phyloP scores from a whole-genome alignment of 1,139 yeast genomes.

The Sugiyamaella neomexicana region DNA sequence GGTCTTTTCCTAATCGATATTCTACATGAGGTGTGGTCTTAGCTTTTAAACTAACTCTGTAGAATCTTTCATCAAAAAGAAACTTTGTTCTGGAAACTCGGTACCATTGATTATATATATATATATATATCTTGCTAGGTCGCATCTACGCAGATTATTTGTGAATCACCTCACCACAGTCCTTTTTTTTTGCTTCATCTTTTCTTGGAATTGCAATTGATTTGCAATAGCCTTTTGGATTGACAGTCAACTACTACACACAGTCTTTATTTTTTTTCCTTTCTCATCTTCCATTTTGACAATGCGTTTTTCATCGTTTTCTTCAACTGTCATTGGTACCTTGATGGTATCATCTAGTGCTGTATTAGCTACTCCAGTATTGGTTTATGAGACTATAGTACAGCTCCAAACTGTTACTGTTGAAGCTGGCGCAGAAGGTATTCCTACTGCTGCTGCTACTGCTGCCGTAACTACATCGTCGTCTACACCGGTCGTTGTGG shows the following conservation, averaged over 20 bases:
- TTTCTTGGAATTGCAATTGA: neutral
- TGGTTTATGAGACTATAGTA: conserved; percentile 33
- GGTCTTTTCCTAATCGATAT: neutral
- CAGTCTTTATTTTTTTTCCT: neutral
- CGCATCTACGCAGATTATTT: too few relatives aligned
- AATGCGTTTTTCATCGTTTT: conserved; percentile 16
- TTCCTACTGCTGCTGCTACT: conserved; percentile 18
- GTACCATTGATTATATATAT: neutral
- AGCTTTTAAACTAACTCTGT: neutral
- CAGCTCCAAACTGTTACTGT: conserved; percentile 33
- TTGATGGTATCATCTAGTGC: conserved; percentile 16
- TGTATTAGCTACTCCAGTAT: conserved; percentile 29
- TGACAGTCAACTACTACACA: neutral
- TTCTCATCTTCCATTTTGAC: neutral
- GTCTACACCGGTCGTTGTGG: neutral
- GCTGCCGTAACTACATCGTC: neutral
- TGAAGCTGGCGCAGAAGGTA: conserved; percentile 18
- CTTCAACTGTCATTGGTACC: conserved; percentile 12
- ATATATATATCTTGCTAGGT: neutral
- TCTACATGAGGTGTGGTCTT: neutral
- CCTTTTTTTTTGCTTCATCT: neutral
- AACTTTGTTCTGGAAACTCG: neutral
- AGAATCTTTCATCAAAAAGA: neutral
- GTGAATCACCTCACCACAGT: neutral
- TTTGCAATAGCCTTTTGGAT: neutral